phyloP scores from a whole-genome alignment of 2,329 filamentous ascomycete genomes.

The Niveomyces coronatus region DNA sequence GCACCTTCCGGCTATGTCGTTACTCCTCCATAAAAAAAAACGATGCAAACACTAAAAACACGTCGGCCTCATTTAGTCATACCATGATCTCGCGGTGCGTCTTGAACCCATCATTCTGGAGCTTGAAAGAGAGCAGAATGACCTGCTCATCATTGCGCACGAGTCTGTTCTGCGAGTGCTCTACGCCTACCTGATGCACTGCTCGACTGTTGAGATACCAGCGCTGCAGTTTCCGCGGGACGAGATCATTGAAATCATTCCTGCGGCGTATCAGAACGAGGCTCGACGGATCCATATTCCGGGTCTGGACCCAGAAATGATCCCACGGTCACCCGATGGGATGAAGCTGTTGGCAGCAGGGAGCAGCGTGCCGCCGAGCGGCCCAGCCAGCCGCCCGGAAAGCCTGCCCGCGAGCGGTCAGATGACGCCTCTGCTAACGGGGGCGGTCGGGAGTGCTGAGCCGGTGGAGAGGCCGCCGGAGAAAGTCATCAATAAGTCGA shows the following conservation, averaged over 20 bases:
- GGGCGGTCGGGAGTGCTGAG: slow-evolving; percentile 18
- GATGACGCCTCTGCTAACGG: slow-evolving; percentile 39
- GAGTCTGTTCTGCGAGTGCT: slow-evolving; percentile 95
- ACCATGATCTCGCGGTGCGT: slow-evolving; percentile 95
- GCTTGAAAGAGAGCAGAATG: slow-evolving; percentile 90
- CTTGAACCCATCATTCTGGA: slow-evolving; percentile 97
- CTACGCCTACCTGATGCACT: slow-evolving; percentile 98
- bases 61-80: slow-evolving; percentile 51
- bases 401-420: slow-evolving; percentile 24
- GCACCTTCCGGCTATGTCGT: slow-evolving; percentile 10
- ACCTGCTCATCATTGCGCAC: slow-evolving; percentile 96
- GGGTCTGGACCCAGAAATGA: slow-evolving; percentile 50
- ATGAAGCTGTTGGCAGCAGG: slow-evolving; percentile 64
- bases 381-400: slow-evolving; percentile 11
- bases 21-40: no score
- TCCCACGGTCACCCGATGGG: slow-evolving; percentile 71
- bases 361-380: slow-evolving; percentile 13
- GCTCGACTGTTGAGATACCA: slow-evolving; percentile 89
- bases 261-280: slow-evolving; percentile 93
- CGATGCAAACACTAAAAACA: slow-evolving; percentile 3
- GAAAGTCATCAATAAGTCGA: slow-evolving; percentile 39
- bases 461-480: slow-evolving; percentile 32
- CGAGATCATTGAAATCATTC: slow-evolving; percentile 98
- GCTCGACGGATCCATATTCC: slow-evolving; percentile 85
- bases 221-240: slow-evolving; percentile 87